Conservation (phyloP, 805 yeast species). For the Jamesozyma rosinii region DNA sequence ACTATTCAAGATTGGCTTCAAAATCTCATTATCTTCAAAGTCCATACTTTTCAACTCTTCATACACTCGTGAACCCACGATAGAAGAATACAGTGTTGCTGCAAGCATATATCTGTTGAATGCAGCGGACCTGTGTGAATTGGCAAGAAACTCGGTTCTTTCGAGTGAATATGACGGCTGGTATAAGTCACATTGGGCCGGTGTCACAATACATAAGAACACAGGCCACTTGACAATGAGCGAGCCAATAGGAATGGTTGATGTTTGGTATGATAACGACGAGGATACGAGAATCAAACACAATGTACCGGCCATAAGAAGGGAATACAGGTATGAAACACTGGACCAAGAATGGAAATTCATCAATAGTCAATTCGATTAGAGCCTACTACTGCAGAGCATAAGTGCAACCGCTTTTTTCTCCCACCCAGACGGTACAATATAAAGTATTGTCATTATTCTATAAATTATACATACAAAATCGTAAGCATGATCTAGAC, state of each 20-base stretch:
- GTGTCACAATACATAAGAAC: slow-evolving; percentile 12
- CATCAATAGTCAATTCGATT: slow-evolving; percentile 9
- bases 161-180: slow-evolving; percentile 27
- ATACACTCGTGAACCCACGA: slow-evolving; percentile 27
- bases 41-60: slow-evolving; percentile 27
- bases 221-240: slow-evolving; percentile 3
- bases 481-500: not conserved
- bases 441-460: not conserved
- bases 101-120: slow-evolving; percentile 28
- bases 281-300: slow-evolving; percentile 25
- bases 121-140: slow-evolving; percentile 29
- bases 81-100: slow-evolving; percentile 31
- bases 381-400: no score
- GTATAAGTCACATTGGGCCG: slow-evolving; percentile 30
- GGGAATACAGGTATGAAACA: slow-evolving; percentile 21
- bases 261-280: slow-evolving; percentile 25
- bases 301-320: slow-evolving; percentile 26
- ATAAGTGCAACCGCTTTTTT: no score
- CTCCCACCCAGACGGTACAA: no score
- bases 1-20: slow-evolving; percentile 24
- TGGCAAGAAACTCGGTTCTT: slow-evolving; percentile 24
- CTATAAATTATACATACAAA: not conserved
- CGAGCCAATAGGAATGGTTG: slow-evolving; percentile 19
- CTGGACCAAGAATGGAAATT: slow-evolving; percentile 27
- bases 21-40: slow-evolving; percentile 21